Base-by-base conservation (phyloP, 2,329 filamentous ascomycete genomes). In the Penicillium palitans region DNA sequence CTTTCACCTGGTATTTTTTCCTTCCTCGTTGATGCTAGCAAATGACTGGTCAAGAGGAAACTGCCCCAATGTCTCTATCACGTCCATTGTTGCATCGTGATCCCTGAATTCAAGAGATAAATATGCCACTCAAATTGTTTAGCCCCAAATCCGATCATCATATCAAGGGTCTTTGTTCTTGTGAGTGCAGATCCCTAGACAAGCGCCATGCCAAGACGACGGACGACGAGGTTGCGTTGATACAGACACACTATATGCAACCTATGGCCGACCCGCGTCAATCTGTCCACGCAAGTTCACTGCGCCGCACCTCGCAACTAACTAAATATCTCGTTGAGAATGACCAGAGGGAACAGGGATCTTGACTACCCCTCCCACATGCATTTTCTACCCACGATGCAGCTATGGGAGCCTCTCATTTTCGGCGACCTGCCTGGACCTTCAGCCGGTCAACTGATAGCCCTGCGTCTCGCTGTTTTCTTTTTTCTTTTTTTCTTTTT, bases 191-290 rank as follows among this genome's bases (percentile, higher is more conserved):
- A 66, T 66, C 63, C 40, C 45, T 50, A 44, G 62, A 64, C 65
- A 73, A 70, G 69, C 70, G 69, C 70, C 66, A 63, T 60, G 71
- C 72, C 69, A 73, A 73, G 72, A 58, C 27, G 60, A 62, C 66
- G 57, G 61, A 62, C 65, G 59, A 62, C 62, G 58, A 60, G 50
- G 44, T 10, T 64, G 65, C 61, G 60, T 65, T 49, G 52, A 62
- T 55, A 56, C 24, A 40, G 15, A 41, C 46, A 57, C 47, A 33
- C 48, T 58, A 59, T 53, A 55, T 63, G 49, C 61, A 53, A 61
- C 54, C 49, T 40, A 57, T 45, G 41, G 39, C 56, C 52, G 57
- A 60, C 58, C 61, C 57, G 61, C 52, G 52, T 65, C 52, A 50
- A 39, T 50, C 41, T 51, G 42, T 58, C 59, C 52, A 50, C 56